A percentile compares a stretch with the other conserved stretches of the same genome.
Conservation (phyloP, 768 basidiomycete species). For the Lenzites betulinus region DNA sequence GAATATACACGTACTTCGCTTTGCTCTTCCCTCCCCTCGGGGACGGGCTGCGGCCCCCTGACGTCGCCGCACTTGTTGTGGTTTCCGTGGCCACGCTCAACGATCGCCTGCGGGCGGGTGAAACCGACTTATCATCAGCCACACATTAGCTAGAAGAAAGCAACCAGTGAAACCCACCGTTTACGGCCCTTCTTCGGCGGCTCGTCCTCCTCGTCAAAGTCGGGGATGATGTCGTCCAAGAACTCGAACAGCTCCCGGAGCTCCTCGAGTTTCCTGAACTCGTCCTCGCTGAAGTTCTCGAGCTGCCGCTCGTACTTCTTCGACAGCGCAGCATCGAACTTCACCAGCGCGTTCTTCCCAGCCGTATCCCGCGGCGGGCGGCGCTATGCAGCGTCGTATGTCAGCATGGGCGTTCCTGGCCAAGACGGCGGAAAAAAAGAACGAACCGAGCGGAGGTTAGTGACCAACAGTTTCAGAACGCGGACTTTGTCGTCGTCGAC, state of each 20-base stretch:
- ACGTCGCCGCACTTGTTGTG: conserved; percentile 39
- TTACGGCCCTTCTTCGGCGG: conserved; percentile 46
- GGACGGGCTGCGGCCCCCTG: conserved; percentile 22
- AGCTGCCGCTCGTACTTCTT: conserved; percentile 77
- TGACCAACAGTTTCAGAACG: conserved; percentile 60
- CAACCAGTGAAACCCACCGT: conserved; percentile 44
- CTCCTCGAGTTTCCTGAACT: conserved; percentile 63
- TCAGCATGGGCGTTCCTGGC: background rate
- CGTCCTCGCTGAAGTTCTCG: conserved; percentile 70
- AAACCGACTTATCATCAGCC: conserved; percentile 1
- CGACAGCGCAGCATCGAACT: conserved; percentile 64
- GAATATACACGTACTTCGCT: conserved; percentile 34
- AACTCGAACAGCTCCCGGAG: conserved; percentile 68
- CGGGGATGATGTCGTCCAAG: conserved; percentile 69
- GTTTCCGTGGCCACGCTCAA: conserved; percentile 53
- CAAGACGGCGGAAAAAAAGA: background rate
- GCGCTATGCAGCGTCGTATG: conserved; percentile 41
- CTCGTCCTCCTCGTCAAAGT: conserved; percentile 57
- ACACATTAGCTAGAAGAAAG: background rate
- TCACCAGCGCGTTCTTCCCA: conserved; percentile 67
- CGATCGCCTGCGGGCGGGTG: conserved; percentile 52
- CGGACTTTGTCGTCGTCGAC: conserved; percentile 72
- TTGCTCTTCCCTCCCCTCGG: conserved; percentile 24
- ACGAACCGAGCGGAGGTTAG: conserved; percentile 58
- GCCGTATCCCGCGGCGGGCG: conserved; percentile 59